Evolutionary conservation across 352 stramenopile genomes (phyloP).

Genomic region (Phytophthora litchii): DNA sequence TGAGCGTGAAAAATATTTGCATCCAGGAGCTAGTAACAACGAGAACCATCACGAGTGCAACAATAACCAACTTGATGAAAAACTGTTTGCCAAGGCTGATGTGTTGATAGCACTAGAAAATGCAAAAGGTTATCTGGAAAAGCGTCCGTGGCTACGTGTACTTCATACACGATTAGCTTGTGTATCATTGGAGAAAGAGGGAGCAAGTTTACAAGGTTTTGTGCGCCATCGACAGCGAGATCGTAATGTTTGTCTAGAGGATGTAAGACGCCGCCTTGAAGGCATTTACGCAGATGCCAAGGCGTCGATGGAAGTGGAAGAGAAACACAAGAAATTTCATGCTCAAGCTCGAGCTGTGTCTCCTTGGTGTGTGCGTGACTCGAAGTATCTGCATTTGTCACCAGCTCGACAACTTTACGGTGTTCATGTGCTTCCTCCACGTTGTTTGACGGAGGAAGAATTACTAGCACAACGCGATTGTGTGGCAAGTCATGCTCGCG

Average conservation of each 20-base stretch:
- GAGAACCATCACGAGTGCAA: background rate
- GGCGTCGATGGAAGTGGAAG: slow-evolving; percentile 39
- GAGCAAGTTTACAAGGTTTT: slow-evolving; percentile 48
- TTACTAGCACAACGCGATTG: slow-evolving; percentile 41
- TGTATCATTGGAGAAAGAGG: slow-evolving; percentile 63
- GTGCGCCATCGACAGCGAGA: slow-evolving; percentile 58
- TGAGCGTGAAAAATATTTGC: slow-evolving; percentile 10
- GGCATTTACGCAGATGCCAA: slow-evolving; percentile 45
- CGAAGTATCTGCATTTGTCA: slow-evolving; percentile 44
- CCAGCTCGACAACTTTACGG: slow-evolving; percentile 55
- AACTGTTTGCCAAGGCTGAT: slow-evolving; percentile 63
- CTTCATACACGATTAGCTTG: slow-evolving; percentile 63
- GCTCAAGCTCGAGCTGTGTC: slow-evolving; percentile 50
- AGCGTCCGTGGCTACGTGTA: slow-evolving; percentile 60
- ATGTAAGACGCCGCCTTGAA: slow-evolving; percentile 30
- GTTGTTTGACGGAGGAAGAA: slow-evolving; percentile 47
- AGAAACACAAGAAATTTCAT: slow-evolving; percentile 48
- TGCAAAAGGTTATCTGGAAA: slow-evolving; percentile 45
- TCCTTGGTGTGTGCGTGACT: slow-evolving; percentile 65
- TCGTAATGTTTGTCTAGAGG: slow-evolving; percentile 41
- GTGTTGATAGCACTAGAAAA: slow-evolving; percentile 55
- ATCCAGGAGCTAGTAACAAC: slow-evolving; percentile 1
- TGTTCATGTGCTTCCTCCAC: slow-evolving; percentile 54
- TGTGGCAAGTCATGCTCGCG: slow-evolving; percentile 28
- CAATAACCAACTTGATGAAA: slow-evolving; percentile 39